Conservation (phyloP, 176 grass and related monocot genomes). For the Hyparrhenia diplandra region DNA sequence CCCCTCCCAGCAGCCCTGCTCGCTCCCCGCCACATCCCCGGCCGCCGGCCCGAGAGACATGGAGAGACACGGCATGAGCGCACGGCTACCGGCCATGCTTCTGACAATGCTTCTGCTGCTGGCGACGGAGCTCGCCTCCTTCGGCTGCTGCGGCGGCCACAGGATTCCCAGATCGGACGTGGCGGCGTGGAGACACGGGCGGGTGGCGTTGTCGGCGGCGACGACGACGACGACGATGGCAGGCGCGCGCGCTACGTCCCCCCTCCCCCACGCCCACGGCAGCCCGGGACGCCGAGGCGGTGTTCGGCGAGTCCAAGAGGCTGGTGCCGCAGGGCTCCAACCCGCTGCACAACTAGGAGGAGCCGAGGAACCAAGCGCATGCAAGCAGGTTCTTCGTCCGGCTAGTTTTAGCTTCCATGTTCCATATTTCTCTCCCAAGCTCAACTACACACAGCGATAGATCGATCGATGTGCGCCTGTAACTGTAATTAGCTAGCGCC, state of each 20-base stretch:
- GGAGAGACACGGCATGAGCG: conserved; percentile 19
- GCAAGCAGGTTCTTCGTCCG: conserved; percentile 11
- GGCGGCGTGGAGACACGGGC: conserved; percentile 16
- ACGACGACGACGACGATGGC: not conserved
- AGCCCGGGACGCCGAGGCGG: conserved; percentile 9
- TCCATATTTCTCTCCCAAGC: too few relatives aligned
- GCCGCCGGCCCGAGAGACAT: conserved; percentile 2
- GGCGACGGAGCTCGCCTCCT: conserved; percentile 41
- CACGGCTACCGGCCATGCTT: conserved; percentile 21
- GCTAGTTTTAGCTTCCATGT: not conserved
- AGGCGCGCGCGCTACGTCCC: not conserved
- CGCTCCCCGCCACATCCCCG: not conserved
- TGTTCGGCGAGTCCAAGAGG: conserved; percentile 61
- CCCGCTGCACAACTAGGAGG: conserved; percentile 86
- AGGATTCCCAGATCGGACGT: conserved; percentile 24
- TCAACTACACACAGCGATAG: not conserved
- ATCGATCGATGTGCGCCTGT: not conserved
- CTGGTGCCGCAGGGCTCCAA: conserved; percentile 85
- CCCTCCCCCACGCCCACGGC: not conserved
- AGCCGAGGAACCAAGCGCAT: too few relatives aligned
- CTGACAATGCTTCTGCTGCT: conserved; percentile 41
- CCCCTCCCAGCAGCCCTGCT: too few relatives aligned
- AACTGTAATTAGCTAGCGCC: conserved; percentile 47
- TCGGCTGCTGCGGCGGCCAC: conserved; percentile 45
- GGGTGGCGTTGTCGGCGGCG: not conserved